Evolutionary conservation across 2,329 filamentous ascomycete species (phyloP).

Genomic region (Venturia nashicola): DNA sequence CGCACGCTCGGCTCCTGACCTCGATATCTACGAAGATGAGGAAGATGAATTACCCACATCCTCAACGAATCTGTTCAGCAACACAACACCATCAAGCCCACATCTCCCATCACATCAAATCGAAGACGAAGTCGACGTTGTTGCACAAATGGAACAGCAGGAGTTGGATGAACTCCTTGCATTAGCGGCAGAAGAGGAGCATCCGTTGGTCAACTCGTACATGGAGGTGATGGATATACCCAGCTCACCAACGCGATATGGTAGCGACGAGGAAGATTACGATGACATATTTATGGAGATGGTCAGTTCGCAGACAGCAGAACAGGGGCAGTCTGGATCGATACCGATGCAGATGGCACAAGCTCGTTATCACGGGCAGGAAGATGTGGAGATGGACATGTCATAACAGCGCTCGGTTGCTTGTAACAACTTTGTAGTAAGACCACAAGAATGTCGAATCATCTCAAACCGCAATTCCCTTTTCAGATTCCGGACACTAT

Average conservation of each 20-base stretch:
- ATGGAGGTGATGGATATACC: slow-evolving; percentile 7
- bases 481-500: not conserved
- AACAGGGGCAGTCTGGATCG: slow-evolving; percentile 4
- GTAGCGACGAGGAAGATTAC: slow-evolving; percentile 49
- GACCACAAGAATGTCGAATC: not conserved
- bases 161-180: slow-evolving; percentile 33
- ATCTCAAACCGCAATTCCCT: not conserved
- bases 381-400: slow-evolving; percentile 26
- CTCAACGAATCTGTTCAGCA: not conserved
- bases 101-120: not conserved
- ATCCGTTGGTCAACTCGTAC: slow-evolving; percentile 3
- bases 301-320: slow-evolving; percentile 28
- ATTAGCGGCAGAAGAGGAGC: slow-evolving; percentile 24
- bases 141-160: slow-evolving; percentile 29
- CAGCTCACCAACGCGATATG: slow-evolving; percentile 19
- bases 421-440: not conserved
- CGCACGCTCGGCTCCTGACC: slow-evolving; percentile 26
- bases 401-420: slow-evolving; percentile 9
- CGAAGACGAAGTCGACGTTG: slow-evolving; percentile 17
- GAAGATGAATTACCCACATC: slow-evolving; percentile 11
- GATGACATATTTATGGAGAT: slow-evolving; percentile 55
- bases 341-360: not conserved
- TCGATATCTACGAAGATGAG: slow-evolving; percentile 15
- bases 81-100: not conserved
- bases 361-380: not conserved